Conservation (phyloP, 2,329 filamentous ascomycete genomes). For the Emmonsia crescens region DNA sequence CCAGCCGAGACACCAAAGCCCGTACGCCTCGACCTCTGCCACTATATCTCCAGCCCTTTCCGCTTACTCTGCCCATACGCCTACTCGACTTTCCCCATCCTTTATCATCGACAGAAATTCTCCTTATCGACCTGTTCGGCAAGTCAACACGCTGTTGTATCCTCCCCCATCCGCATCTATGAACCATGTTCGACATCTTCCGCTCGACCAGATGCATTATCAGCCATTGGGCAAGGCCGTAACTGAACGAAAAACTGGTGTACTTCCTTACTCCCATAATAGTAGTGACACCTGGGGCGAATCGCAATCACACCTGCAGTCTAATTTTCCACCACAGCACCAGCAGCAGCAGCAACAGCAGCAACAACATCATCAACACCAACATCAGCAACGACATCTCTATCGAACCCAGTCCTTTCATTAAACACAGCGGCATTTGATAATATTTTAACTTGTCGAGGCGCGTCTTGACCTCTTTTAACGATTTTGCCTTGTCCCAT, state of each 20-base stretch:
- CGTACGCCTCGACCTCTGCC: slow-evolving; percentile 37
- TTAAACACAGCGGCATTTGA: not conserved
- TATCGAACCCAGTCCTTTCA: not conserved
- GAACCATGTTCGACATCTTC: slow-evolving; percentile 56
- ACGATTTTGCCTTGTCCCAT: not conserved
- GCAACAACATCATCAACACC: not conserved
- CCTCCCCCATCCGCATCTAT: slow-evolving; percentile 72
- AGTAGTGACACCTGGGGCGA: slow-evolving; percentile 33
- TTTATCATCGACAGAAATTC: slow-evolving; percentile 82
- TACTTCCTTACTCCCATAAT: slow-evolving; percentile 47
- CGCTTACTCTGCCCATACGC: slow-evolving; percentile 49
- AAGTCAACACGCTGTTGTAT: slow-evolving; percentile 82
- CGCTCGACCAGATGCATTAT: slow-evolving; percentile 69
- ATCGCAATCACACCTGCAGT: slow-evolving; percentile 23
- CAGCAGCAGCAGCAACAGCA: not conserved
- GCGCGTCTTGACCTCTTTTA: not conserved
- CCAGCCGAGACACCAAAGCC: slow-evolving; percentile 38
- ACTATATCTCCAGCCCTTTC: slow-evolving; percentile 57
- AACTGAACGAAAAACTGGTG: slow-evolving; percentile 54
- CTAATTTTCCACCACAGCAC: slow-evolving; percentile 15
- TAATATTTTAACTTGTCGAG: not conserved
- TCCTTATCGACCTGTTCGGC: slow-evolving; percentile 81
- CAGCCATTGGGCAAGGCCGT: slow-evolving; percentile 62
- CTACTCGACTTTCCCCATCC: slow-evolving; percentile 70
- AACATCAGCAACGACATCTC: not conserved